phyloP scores from a whole-genome alignment of 345 rosid genomes.

The Litchi chinensis region DNA sequence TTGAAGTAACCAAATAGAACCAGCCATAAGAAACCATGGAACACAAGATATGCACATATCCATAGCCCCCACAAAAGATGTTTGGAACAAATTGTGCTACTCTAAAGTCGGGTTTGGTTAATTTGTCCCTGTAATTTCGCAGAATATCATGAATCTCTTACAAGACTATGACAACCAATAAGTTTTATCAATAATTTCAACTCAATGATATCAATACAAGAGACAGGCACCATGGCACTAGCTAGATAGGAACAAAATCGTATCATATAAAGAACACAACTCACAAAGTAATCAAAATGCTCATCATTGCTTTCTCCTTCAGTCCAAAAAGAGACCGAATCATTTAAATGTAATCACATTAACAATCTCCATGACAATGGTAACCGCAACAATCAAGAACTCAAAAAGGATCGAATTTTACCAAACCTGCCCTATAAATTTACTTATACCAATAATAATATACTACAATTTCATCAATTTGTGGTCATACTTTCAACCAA shows the following conservation, averaged over 20 bases:
- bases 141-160: not conserved
- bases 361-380: not conserved
- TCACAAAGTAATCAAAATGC: not conserved
- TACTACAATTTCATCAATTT: not conserved
- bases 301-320: not conserved
- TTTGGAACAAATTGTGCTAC: not conserved
- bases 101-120: not conserved
- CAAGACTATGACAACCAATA: not conserved
- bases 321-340: not conserved
- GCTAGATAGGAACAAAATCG: not conserved
- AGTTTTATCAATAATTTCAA: not conserved
- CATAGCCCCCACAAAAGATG: not conserved
- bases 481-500: not conserved
- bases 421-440: not conserved
- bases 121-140: not conserved
- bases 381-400: not conserved
- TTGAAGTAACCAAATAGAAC: not conserved
- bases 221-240: not conserved
- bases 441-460: not conserved
- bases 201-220: not conserved
- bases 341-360: not conserved
- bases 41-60: not conserved
- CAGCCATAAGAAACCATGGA: not conserved
- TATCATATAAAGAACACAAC: not conserved
- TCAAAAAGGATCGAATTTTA: not conserved